These are phyloP conservation scores for Geopyxis carbonaria DNA, from an alignment of 495 filamentous ascomycete species.

Conservation along the genomic window DNA sequence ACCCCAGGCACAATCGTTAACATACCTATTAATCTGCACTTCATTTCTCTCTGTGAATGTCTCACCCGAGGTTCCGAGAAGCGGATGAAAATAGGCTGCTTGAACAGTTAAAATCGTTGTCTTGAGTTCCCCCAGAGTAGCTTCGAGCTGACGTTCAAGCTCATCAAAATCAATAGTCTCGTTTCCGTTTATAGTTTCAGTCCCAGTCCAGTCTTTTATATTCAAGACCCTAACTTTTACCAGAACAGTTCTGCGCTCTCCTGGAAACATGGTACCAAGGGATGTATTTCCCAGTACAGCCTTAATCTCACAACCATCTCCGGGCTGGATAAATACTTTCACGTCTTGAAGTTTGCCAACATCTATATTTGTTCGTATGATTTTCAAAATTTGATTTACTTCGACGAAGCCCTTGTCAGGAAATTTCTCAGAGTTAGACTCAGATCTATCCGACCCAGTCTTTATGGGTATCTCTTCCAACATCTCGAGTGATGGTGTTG, in stretches of 20 bases:
- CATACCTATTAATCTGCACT: constrained; percentile 12
- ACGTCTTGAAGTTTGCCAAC: constrained; percentile 10
- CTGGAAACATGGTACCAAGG: constrained; percentile 14
- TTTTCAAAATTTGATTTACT: constrained; percentile 2
- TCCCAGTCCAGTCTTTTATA: neutral
- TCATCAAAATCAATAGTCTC: neutral
- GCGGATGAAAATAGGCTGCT: constrained; percentile 11
- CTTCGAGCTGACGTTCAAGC: constrained; percentile 17
- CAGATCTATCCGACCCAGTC: neutral
- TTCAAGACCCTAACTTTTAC: constrained; percentile 16
- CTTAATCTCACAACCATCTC: constrained; percentile 14
- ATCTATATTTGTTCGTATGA: constrained; percentile 11
- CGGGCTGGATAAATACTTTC: constrained; percentile 9
- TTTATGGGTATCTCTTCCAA: constrained; percentile 4
- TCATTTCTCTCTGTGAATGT: constrained; percentile 3
- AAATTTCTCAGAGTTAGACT: too few species aligned
- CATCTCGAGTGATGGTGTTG: neutral
- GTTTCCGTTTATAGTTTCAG: neutral
- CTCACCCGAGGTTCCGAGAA: neutral
- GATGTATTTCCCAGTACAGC: constrained; percentile 18
- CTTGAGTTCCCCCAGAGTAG: constrained; percentile 20
- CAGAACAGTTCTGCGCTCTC: constrained; percentile 16
- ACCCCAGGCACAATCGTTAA: constrained; percentile 19
- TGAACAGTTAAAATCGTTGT: constrained; percentile 13
- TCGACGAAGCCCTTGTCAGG: neutral